Conservation (phyloP, 371 early-diverging fungal genomes). For the Actinomortierella ambigua region DNA sequence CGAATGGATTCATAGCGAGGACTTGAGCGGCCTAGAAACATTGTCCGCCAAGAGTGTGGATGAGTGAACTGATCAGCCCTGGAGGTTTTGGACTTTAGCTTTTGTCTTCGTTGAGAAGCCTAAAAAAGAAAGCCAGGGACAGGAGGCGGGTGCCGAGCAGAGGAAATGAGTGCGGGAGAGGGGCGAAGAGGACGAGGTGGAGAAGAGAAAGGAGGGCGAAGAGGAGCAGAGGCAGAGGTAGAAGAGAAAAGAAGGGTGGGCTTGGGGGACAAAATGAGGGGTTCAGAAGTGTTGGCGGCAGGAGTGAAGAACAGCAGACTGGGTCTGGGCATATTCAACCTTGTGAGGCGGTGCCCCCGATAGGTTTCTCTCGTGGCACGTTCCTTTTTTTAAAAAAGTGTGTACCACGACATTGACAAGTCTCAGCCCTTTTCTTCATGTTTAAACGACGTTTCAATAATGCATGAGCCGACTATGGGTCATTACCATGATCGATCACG, state of each 20-base stretch:
- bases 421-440: too few relatives aligned
- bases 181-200: neutral
- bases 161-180: neutral
- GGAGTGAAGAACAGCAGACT: neutral
- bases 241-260: neutral
- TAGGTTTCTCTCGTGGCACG: neutral
- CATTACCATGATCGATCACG: too few relatives aligned
- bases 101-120: too few relatives aligned
- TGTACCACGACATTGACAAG: too few relatives aligned
- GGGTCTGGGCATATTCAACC: too few relatives aligned
- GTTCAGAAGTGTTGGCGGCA: neutral
- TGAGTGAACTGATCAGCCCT: neutral
- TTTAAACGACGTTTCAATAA: too few relatives aligned
- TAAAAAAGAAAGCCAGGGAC: too few relatives aligned
- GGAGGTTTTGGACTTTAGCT: too few relatives aligned
- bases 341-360: neutral
- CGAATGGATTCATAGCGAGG: constrained; percentile 24
- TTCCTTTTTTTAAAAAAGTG: neutral
- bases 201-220: neutral
- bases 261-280: neutral
- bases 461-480: too few relatives aligned
- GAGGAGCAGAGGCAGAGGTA: neutral
- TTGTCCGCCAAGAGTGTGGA: constrained; percentile 2
- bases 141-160: neutral
- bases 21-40: constrained; percentile 30